Conservation (phyloP, 805 yeast species). For the Lipomyces lipofer region DNA sequence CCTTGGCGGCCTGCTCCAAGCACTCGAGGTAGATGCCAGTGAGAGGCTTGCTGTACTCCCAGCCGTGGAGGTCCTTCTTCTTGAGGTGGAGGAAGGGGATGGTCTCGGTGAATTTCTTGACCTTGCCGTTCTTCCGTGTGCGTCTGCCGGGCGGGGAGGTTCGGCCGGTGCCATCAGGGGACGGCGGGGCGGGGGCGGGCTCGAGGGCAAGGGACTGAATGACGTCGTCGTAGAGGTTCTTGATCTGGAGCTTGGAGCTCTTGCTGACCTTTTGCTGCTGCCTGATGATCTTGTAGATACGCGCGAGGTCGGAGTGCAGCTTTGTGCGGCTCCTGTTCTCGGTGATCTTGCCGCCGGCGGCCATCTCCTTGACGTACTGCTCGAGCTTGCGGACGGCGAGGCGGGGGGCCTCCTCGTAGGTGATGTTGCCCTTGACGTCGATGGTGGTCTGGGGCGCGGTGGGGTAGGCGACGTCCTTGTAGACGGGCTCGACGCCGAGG, state of each 20-base stretch:
- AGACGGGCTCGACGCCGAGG: constrained; percentile 76
- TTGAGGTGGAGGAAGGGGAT: constrained; percentile 93
- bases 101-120: constrained; percentile 53
- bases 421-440: constrained; percentile 83
- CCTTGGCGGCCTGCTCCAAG: constrained; percentile 89
- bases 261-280: constrained; percentile 74
- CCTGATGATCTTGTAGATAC: constrained; percentile 76
- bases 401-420: constrained; percentile 81
- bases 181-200: constrained; percentile 9
- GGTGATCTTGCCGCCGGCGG: constrained; percentile 87
- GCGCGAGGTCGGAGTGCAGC: constrained; percentile 67
- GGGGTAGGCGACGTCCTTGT: constrained; percentile 91
- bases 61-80: constrained; percentile 70
- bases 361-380: constrained; percentile 95
- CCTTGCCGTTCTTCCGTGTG: constrained; percentile 32
- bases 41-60: constrained; percentile 80
- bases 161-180: constrained; percentile 28
- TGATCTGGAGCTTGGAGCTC: constrained; percentile 31
- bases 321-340: constrained; percentile 56
- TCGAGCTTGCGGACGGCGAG: constrained; percentile 91
- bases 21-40: constrained; percentile 83
- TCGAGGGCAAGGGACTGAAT: constrained; percentile 36
- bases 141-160: constrained; percentile 31
- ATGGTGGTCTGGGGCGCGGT: constrained; percentile 92
- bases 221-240: constrained; percentile 36